Evolutionary conservation across 352 stramenopile species (phyloP), one percentile per base, ranked within the genome.

Genomic region (Thalassiosira mediterranea): DNA sequence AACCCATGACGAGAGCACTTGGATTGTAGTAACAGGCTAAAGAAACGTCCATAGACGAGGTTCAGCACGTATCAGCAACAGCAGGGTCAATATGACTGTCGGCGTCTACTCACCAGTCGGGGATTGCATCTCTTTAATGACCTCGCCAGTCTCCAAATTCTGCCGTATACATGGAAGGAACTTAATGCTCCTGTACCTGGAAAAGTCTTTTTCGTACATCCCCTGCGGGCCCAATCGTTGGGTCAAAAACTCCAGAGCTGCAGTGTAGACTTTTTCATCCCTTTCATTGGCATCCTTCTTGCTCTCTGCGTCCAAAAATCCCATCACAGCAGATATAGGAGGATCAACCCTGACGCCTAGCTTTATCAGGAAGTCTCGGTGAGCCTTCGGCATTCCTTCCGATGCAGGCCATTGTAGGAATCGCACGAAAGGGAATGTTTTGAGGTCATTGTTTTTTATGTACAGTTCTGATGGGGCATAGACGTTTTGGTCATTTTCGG

Each of bases 381-480:
- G 52, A 34, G 72, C 70, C 23, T 67, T 68, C 7, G 81, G 28
- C 59, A 86, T 84, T 34, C 73, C 72, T 49, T 89, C 76, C 3
- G 69, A 74, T 29, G 60, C 28, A 19, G 81, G 81, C 86, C 86
- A 92, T 54, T 90, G 80, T 3, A 92, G 61, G 29, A 89, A 63
- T 49, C 48, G 71, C 0, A 87, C 52, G 52, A 89, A 91, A 17
- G 82, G 76, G 66, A 91, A 88, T 5, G 83, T 76, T 48, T 76
- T 59, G 13, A 91, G 52, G 17, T 87, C 69, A 28, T 62, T 13
- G 49, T 84, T 74, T 8, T 76, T 78, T 7, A 92, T 46, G 60
- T 85, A 89, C 0, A 92, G 60, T 44, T 92, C 81, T 21, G 68
- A 81, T 11, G 86, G 86, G 13, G 81, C 76, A 71, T 87, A 90